A percentile compares a stretch with the other conserved stretches of the same genome.
Conservation (phyloP, 148 eudicot genomes). For the Rhododendron griersonianum region DNA sequence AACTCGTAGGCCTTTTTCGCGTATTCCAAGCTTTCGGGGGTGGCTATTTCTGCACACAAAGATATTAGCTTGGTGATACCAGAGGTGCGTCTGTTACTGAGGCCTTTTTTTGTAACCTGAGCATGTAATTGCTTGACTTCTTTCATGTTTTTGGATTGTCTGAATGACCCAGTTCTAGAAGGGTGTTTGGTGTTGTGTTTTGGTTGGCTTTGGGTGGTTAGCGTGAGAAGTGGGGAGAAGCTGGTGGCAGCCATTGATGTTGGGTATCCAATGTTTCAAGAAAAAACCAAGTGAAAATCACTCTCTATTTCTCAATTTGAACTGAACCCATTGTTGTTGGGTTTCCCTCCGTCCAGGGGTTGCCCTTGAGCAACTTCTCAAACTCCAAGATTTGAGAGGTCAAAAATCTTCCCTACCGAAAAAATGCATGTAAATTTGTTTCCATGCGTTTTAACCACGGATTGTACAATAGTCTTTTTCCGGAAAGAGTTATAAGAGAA, state of each 20-base stretch:
- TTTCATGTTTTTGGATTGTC: constrained; percentile 21
- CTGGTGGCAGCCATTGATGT: neutral
- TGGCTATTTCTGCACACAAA: no score
- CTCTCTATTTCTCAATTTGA: neutral
- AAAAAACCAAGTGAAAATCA: neutral
- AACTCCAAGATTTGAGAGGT: no score
- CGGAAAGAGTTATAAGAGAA: no score
- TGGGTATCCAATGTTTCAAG: neutral
- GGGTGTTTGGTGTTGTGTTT: constrained; percentile 4
- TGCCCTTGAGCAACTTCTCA: no score
- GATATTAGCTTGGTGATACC: neutral
- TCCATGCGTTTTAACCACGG: no score
- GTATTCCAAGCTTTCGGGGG: no score
- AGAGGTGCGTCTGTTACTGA: neutral
- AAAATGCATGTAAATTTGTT: no score
- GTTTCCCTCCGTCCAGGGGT: no score
- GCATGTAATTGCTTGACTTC: constrained; percentile 33
- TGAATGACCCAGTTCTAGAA: constrained; percentile 13
- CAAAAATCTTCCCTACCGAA: no score
- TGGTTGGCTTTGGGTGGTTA: constrained; percentile 13
- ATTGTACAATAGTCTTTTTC: no score
- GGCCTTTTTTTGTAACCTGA: constrained; percentile 26
- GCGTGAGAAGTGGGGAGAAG: neutral
- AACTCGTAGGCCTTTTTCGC: no score
- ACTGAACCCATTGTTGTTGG: neutral